Evolutionary conservation across 164 flowering plant genomes (phyloP).

Genomic region (Vitis riparia): DNA sequence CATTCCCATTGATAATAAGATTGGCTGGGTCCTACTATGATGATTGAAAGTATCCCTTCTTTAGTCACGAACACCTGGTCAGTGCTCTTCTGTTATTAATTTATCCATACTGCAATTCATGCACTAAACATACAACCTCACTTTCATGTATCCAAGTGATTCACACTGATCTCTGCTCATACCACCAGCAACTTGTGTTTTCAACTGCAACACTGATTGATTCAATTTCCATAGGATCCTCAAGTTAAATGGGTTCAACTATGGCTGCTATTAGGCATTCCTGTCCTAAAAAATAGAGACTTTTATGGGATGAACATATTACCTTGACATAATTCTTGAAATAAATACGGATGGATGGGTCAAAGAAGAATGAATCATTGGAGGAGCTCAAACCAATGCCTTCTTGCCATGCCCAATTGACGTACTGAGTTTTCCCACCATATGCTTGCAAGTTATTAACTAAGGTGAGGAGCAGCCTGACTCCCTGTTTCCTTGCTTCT

Average conservation of each 20-base stretch:
- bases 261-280: neutral
- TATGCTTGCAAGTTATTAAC: constrained; percentile 91
- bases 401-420: constrained; percentile 96
- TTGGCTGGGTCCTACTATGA: neutral
- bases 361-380: constrained; percentile 95
- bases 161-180: too few relatives aligned
- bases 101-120: neutral
- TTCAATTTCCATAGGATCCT: too few relatives aligned
- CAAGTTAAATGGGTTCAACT: neutral
- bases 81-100: neutral
- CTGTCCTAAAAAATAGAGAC: neutral
- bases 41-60: neutral
- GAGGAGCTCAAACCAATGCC: constrained; percentile 88
- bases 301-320: constrained; percentile 6
- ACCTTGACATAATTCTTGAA: constrained; percentile 89
- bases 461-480: constrained; percentile 78
- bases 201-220: too few relatives aligned
- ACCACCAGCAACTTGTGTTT: too few relatives aligned
- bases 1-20: neutral
- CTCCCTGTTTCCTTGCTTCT: constrained; percentile 68
- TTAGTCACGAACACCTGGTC: neutral
- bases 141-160: too few relatives aligned
- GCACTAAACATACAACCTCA: neutral
- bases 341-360: constrained; percentile 75
- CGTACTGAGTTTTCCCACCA: constrained; percentile 97